Evolutionary conservation across 352 stramenopile species (phyloP).

Genomic region (Phytophthora cactorum): DNA sequence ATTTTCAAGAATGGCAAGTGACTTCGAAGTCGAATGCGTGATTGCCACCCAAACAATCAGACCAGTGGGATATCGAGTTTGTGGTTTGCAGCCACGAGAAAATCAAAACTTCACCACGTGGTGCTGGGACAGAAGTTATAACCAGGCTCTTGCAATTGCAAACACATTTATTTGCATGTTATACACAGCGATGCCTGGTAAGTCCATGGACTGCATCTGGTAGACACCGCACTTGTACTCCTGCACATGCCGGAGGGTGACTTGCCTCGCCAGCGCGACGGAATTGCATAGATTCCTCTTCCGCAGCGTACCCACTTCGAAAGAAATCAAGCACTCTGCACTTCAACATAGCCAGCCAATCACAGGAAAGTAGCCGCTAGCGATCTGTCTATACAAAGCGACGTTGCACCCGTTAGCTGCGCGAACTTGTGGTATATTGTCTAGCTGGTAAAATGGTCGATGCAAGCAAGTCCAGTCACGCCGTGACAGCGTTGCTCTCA

Average conservation of each 20-base stretch:
- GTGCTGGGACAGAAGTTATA: neutral
- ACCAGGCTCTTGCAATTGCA: neutral
- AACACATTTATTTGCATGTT: too few relatives aligned
- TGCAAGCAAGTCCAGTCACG: slow-evolving; percentile 46
- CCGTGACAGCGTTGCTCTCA: slow-evolving; percentile 52
- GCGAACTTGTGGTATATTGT: neutral
- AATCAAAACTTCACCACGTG: slow-evolving; percentile 6
- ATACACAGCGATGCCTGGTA: too few relatives aligned
- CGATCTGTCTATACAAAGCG: slow-evolving; percentile 15
- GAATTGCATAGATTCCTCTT: slow-evolving; percentile 12
- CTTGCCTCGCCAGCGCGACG: neutral
- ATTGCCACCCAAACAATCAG: slow-evolving; percentile 20
- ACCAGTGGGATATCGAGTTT: neutral
- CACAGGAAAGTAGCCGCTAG: neutral
- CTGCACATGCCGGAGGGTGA: neutral
- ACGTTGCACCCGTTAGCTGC: neutral
- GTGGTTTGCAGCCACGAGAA: slow-evolving; percentile 18
- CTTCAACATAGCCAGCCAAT: slow-evolving; percentile 32
- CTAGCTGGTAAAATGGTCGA: slow-evolving; percentile 26
- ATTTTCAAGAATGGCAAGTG: slow-evolving; percentile 19
- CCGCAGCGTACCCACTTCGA: slow-evolving; percentile 14
- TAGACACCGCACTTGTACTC: neutral
- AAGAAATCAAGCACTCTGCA: slow-evolving; percentile 16
- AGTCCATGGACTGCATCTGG: neutral
- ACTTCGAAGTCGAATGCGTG: slow-evolving; percentile 7